Evolutionary conservation across 768 basidiomycete genomes (phyloP).

Genomic region (Boletus rubroflammeus): DNA sequence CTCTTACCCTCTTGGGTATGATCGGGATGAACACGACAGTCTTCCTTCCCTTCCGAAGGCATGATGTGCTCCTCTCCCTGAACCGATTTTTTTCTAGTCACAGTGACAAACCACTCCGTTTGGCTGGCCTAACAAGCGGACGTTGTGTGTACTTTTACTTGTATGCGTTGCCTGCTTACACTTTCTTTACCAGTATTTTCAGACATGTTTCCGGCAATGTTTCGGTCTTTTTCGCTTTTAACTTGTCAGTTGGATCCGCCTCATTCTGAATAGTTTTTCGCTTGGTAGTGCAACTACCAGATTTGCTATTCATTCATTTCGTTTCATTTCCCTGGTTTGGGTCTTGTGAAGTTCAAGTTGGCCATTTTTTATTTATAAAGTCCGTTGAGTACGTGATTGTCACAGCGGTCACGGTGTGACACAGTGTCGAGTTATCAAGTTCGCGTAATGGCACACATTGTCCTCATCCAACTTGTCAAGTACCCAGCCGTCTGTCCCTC

Average conservation of each 20-base stretch:
- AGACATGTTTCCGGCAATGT: neutral
- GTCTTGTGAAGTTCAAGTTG: slow-evolving; percentile 8
- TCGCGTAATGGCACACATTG: slow-evolving; percentile 19
- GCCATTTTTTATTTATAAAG: slow-evolving; percentile 18
- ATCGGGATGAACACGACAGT: slow-evolving; percentile 36
- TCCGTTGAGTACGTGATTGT: slow-evolving; percentile 6
- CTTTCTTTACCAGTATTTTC: slow-evolving; percentile 16
- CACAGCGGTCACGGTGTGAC: slow-evolving; percentile 26
- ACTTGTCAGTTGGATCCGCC: neutral
- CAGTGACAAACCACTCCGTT: slow-evolving; percentile 13
- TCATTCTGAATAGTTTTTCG: slow-evolving; percentile 1
- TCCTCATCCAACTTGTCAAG: slow-evolving; percentile 4
- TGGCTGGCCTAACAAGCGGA: slow-evolving; percentile 29
- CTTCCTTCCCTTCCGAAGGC: slow-evolving; percentile 26
- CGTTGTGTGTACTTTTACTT: slow-evolving; percentile 28
- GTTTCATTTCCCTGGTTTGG: slow-evolving; percentile 5
- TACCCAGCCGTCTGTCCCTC: neutral
- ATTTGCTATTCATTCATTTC: slow-evolving; percentile 2
- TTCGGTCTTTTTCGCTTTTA: slow-evolving; percentile 5
- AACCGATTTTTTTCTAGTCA: slow-evolving; percentile 5
- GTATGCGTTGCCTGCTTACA: slow-evolving; percentile 21
- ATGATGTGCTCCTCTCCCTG: slow-evolving; percentile 11
- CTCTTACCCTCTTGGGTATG: slow-evolving; percentile 79
- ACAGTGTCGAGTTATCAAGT: slow-evolving; percentile 16
- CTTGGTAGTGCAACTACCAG: neutral